Evolutionary conservation across 2,329 filamentous ascomycete species (phyloP).

Genomic region (Fusarium gaditjirri): DNA sequence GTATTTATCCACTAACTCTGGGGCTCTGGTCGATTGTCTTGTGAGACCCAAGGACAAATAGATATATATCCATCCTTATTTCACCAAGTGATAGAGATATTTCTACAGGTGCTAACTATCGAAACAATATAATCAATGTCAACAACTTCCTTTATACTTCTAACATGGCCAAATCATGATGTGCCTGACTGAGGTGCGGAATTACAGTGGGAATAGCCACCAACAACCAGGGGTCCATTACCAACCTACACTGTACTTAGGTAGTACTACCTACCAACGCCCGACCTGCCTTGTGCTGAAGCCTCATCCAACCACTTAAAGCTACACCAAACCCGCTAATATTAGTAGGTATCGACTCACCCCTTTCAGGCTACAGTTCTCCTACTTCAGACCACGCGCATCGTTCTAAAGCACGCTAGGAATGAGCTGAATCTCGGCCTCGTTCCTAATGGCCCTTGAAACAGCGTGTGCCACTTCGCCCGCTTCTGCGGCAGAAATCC

Average conservation of each 20-base stretch:
- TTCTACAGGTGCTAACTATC: too few species aligned
- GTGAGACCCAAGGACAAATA: not conserved
- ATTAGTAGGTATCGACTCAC: not conserved
- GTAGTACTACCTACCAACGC: not conserved
- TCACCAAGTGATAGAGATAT: not conserved
- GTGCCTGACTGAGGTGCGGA: not conserved
- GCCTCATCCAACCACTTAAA: slow-evolving; percentile 1
- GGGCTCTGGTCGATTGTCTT: not conserved
- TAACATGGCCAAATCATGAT: not conserved
- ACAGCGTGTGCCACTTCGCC: slow-evolving; percentile 30
- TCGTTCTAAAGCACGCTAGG: slow-evolving; percentile 21
- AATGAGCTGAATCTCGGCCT: slow-evolving; percentile 33
- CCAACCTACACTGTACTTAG: not conserved
- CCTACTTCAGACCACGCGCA: slow-evolving; percentile 15
- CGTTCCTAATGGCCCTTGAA: slow-evolving; percentile 16
- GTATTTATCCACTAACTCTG: not conserved
- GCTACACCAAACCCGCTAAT: not conserved
- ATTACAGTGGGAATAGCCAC: not conserved
- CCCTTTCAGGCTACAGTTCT: slow-evolving; percentile 8
- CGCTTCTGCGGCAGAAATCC: slow-evolving; percentile 28
- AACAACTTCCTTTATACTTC: not conserved
- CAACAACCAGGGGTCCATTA: not conserved
- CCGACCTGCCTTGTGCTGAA: not conserved
- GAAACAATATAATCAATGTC: too few species aligned
- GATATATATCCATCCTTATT: not conserved